phyloP scores from a whole-genome alignment of 1,284 basidiomycete species.

The Tremellales sp. region DNA sequence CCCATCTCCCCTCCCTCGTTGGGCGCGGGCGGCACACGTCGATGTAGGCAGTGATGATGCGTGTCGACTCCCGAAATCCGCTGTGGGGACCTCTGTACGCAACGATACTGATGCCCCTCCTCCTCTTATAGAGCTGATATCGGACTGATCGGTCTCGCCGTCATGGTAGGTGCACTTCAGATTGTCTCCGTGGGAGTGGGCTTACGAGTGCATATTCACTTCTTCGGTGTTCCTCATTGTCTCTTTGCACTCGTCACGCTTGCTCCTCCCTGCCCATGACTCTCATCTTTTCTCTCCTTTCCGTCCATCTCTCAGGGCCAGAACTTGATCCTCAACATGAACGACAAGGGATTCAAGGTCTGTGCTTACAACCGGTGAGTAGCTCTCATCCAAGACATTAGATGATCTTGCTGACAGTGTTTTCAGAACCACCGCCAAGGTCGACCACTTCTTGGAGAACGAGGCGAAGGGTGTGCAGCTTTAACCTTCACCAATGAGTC shows the following conservation, averaged over 20 bases:
- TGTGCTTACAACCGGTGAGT: slow-evolving; percentile 84
- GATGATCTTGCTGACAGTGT: slow-evolving; percentile 2
- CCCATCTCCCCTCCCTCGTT: background rate
- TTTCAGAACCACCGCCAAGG: slow-evolving; percentile 77
- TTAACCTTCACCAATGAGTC: background rate
- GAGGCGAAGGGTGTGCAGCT: slow-evolving; percentile 85
- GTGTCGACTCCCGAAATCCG: slow-evolving; percentile 3
- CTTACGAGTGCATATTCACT: slow-evolving; percentile 8
- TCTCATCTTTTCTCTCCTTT: slow-evolving; percentile 3
- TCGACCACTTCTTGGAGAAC: slow-evolving; percentile 90
- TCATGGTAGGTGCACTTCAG: slow-evolving; percentile 62
- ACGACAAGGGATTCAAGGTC: slow-evolving; percentile 98
- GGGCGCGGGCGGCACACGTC: background rate
- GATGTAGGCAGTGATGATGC: background rate
- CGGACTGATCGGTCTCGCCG: slow-evolving; percentile 70
- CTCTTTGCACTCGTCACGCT: background rate
- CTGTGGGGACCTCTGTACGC: background rate
- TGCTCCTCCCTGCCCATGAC: background rate
- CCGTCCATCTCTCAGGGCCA: slow-evolving; percentile 62
- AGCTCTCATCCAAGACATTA: background rate
- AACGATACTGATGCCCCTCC: background rate
- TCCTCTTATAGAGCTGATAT: slow-evolving; percentile 37
- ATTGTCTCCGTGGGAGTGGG: background rate
- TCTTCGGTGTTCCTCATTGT: slow-evolving; percentile 4
- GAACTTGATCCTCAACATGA: slow-evolving; percentile 97